These are phyloP conservation scores for Penicillium sp. DNA, from an alignment of 2,329 filamentous ascomycete genomes.

Conservation along the genomic window DNA sequence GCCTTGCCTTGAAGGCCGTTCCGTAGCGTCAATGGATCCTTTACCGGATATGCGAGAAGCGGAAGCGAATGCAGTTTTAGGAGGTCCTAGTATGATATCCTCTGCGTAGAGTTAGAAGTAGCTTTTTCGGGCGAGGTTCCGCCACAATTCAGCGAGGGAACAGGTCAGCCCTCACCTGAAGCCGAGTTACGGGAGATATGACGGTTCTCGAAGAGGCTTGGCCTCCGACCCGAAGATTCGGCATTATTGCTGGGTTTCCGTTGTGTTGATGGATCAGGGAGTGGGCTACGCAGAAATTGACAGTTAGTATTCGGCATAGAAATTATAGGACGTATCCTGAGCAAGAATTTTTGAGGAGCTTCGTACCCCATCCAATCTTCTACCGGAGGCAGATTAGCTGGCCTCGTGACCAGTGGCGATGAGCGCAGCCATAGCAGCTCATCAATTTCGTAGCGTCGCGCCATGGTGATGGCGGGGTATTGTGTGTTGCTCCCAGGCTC, in stretches of 20 bases:
- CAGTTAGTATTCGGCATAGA: conserved; percentile 27
- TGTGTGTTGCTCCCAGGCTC: conserved; percentile 21
- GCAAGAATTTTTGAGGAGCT: background rate
- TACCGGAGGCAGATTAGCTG: conserved; percentile 75
- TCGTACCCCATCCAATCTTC: conserved; percentile 95
- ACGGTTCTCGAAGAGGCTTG: conserved; percentile 49
- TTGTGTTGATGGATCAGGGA: conserved; percentile 48
- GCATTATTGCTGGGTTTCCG: conserved; percentile 41
- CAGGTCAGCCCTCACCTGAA: conserved; percentile 40
- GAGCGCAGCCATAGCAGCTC: conserved; percentile 75
- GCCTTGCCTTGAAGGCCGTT: conserved; percentile 54
- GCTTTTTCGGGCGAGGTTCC: background rate
- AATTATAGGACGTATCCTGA: background rate
- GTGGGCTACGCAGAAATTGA: conserved; percentile 38
- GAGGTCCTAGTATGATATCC: conserved; percentile 84
- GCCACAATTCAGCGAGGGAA: background rate
- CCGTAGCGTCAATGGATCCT: conserved; percentile 49
- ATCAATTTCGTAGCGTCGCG: conserved; percentile 73
- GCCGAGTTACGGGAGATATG: conserved; percentile 55
- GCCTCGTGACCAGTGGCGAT: conserved; percentile 83
- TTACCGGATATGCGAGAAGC: conserved; percentile 63
- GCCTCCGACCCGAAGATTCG: conserved; percentile 42
- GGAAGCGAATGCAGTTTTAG: conserved; percentile 81
- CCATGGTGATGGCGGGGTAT: conserved; percentile 40
- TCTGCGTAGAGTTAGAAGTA: conserved; percentile 58